Percentiles rank a stretch among this genome's conserved stretches.
These are phyloP conservation scores for Fraxinus anomala DNA, from an alignment of 257 asterid species.

Conservation along the genomic window DNA sequence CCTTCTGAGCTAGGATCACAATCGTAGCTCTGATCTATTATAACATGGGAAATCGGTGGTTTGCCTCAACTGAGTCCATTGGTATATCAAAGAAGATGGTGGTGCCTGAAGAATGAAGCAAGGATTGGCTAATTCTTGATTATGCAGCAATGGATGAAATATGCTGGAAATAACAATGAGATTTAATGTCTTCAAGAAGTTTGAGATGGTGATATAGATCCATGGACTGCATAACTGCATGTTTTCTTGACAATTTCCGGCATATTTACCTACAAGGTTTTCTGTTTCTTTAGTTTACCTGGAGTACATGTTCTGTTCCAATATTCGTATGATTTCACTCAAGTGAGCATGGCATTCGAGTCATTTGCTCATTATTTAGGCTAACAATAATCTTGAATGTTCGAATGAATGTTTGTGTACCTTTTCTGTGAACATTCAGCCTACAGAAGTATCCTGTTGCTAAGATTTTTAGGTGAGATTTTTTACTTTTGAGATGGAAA, in stretches of 20 bases:
- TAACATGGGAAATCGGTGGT: too few relatives aligned
- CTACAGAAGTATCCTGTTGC: background rate
- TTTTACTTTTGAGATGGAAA: background rate
- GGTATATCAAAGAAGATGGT: background rate
- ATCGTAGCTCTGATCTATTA: too few relatives aligned
- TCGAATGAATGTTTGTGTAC: background rate
- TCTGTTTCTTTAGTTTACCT: too few relatives aligned
- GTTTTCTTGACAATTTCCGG: too few relatives aligned
- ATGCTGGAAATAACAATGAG: slow-evolving; percentile 14
- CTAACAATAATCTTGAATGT: background rate
- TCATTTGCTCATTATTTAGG: background rate
- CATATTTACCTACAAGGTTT: too few relatives aligned
- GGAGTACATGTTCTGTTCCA: background rate
- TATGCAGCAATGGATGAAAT: background rate
- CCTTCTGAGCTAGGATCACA: too few relatives aligned
- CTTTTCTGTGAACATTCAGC: background rate
- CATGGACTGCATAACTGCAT: slow-evolving; percentile 20
- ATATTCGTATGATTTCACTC: too few relatives aligned
- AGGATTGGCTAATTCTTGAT: background rate
- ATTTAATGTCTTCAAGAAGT: background rate
- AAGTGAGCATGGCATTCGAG: background rate
- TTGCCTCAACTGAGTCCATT: too few relatives aligned
- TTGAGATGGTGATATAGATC: slow-evolving; percentile 17
- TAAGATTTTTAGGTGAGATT: background rate
- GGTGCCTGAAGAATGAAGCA: background rate